Evolutionary conservation across 2,329 filamentous ascomycete species (phyloP).

Genomic region (Aspergillus pseudonomiae): DNA sequence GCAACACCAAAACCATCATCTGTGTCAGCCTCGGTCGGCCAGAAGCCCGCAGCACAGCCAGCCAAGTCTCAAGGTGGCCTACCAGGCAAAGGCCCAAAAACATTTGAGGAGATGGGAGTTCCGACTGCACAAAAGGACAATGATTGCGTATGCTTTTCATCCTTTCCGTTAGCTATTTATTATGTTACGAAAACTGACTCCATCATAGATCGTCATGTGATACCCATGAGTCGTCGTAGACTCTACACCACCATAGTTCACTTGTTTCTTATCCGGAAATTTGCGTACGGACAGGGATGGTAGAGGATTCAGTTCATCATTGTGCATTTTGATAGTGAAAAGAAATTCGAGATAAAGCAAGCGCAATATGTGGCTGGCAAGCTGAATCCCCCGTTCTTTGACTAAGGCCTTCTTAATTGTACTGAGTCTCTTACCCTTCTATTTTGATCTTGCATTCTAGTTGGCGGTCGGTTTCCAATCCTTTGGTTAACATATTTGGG

Average conservation of each 20-base stretch:
- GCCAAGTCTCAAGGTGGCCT: slow-evolving; percentile 37
- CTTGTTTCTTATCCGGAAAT: slow-evolving; percentile 23
- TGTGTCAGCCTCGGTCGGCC: slow-evolving; percentile 37
- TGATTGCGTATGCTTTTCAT: slow-evolving; percentile 73
- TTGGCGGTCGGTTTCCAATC: neutral
- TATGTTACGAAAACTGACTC: slow-evolving; percentile 15
- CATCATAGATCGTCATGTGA: slow-evolving; percentile 45
- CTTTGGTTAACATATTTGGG: neutral
- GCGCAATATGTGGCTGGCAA: neutral
- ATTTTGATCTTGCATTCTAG: neutral
- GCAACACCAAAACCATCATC: slow-evolving; percentile 38
- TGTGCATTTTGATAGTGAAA: neutral
- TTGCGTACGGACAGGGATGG: slow-evolving; percentile 5
- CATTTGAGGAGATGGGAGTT: slow-evolving; percentile 98
- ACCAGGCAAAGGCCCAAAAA: slow-evolving; percentile 79
- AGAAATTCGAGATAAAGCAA: neutral
- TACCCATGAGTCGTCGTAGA: slow-evolving; percentile 30
- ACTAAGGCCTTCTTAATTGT: neutral
- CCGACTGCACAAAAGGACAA: slow-evolving; percentile 79
- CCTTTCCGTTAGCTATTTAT: neutral
- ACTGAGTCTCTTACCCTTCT: neutral
- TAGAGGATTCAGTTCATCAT: neutral
- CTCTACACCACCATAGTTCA: slow-evolving; percentile 17
- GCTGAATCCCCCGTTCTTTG: neutral
- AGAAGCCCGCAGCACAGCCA: slow-evolving; percentile 37